Base-by-base conservation (phyloP, 2,329 filamentous ascomycete genomes). In the Cytospora paraplurivora region DNA sequence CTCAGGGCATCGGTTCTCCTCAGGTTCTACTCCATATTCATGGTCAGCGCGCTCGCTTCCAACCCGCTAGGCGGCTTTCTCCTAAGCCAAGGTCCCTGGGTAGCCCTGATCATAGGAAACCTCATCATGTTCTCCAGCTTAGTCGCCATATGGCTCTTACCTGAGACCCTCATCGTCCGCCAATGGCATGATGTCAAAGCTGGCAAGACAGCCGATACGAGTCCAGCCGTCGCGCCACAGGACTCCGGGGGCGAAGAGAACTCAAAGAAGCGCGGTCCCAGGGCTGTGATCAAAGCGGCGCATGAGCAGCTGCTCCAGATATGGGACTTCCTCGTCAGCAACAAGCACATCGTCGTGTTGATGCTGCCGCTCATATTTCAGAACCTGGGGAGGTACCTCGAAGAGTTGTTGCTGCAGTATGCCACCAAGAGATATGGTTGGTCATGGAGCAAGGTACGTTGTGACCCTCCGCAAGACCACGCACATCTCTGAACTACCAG, bases 361-460 rank as follows among this genome's bases (percentile, higher is more conserved):
- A 73, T 80, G 19, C 4, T 76, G 1, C 74, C 77, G 0, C 71
- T 78, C 17, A 69, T 70, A 1, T 70, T 77, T 15, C 71, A 73
- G 10, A 60, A 76, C 6, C 49, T 73, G 0, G 71, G 74, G 32
- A 75, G 76, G 51, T 73, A 72, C 52, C 71, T 73, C 32, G 71
- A 73, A 56, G 74, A 76, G 4, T 64, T 82, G 27, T 64, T 84
- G 7, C 68, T 85, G 2, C 85, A 86, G 68, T 85, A 85, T 68
- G 76, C 81, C 60, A 81, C 79, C 1, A 81, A 79, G 55, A 76
- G 82, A 7, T 86, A 83, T 69, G 58, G 72, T 35, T 81, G 82
- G 76, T 77, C 76, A 8, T 81, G 80, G 78, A 77, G 76, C 49
- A 74, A 73, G 60, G 77, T 78, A 65, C 61, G 72, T 19, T 27